Conservation (phyloP, 257 asterid genomes). For the Solanum bukasovii region DNA sequence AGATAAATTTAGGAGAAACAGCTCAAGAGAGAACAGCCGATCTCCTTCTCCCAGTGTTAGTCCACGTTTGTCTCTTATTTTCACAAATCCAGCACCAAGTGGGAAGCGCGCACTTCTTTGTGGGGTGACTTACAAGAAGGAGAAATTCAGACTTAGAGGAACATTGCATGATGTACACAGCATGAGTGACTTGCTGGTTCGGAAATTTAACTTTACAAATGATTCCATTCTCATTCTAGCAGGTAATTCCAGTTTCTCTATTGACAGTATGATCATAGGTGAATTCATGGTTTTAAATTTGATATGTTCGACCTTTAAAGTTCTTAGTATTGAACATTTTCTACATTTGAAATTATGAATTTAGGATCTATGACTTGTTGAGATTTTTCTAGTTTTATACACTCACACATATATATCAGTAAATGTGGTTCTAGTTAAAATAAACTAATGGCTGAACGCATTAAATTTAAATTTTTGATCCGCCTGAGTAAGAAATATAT, state of each 20-base stretch:
- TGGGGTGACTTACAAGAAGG: slow-evolving; percentile 49
- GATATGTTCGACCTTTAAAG: not conserved
- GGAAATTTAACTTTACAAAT: slow-evolving; percentile 14
- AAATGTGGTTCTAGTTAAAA: not conserved
- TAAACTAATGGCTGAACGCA: not conserved
- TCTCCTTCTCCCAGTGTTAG: not conserved
- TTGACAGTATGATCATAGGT: not conserved
- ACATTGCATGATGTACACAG: slow-evolving; percentile 27
- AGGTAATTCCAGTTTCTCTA: slow-evolving; percentile 25
- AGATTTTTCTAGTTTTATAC: not conserved
- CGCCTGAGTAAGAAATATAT: not conserved
- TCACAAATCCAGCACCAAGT: slow-evolving; percentile 7
- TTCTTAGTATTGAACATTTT: not conserved
- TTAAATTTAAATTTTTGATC: not conserved
- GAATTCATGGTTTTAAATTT: not conserved
- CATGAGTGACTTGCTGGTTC: slow-evolving; percentile 23
- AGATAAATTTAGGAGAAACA: slow-evolving; percentile 3
- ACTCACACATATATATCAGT: not conserved
- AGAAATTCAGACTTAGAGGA: slow-evolving; percentile 42
- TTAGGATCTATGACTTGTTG: not conserved
- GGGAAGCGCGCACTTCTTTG: slow-evolving; percentile 54
- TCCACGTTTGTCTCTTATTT: not conserved
- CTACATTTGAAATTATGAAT: not conserved
- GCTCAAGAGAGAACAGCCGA: not conserved
- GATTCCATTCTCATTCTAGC: slow-evolving; percentile 45